These are phyloP conservation scores for Dendrocalamus sinicus DNA, from an alignment of 176 grass and related monocot genomes.

Conservation along the genomic window DNA sequence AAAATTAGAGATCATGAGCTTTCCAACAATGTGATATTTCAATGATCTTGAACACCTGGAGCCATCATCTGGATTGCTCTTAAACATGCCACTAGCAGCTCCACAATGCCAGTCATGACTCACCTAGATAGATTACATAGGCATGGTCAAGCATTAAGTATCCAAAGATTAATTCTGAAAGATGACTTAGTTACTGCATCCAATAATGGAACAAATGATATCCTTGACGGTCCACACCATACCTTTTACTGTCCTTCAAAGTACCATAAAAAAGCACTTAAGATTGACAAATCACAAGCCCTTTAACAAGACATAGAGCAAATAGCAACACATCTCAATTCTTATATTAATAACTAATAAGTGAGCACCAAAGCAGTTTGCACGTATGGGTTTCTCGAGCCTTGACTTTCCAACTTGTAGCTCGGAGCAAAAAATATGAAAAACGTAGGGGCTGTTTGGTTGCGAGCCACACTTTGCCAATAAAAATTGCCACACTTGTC, in stretches of 20 bases:
- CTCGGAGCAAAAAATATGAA: background rate
- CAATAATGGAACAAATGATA: background rate
- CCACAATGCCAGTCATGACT: background rate
- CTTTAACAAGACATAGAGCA: background rate
- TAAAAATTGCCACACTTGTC: too few species aligned
- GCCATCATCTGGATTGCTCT: background rate
- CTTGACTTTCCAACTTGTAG: slow-evolving; percentile 2
- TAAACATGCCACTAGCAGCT: background rate
- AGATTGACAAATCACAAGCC: background rate
- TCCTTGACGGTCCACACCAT: background rate
- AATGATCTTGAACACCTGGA: slow-evolving; percentile 36
- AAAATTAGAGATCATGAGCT: slow-evolving; percentile 34
- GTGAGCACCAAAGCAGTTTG: too few species aligned
- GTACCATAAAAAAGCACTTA: background rate
- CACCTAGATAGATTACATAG: slow-evolving; percentile 6
- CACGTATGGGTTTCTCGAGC: background rate
- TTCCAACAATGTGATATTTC: slow-evolving; percentile 30
- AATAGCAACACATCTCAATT: background rate
- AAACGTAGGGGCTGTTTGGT: too few species aligned
- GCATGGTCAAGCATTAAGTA: background rate
- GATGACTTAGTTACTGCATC: background rate
- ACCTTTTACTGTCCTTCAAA: background rate
- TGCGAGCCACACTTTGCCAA: too few species aligned
- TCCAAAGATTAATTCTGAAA: background rate
- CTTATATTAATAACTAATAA: background rate